Percentiles rank a stretch among this genome's conserved stretches.
Evolutionary conservation across 192 early-diverging fungal genomes (phyloP).

Genomic region (Entrophospora sp.): DNA sequence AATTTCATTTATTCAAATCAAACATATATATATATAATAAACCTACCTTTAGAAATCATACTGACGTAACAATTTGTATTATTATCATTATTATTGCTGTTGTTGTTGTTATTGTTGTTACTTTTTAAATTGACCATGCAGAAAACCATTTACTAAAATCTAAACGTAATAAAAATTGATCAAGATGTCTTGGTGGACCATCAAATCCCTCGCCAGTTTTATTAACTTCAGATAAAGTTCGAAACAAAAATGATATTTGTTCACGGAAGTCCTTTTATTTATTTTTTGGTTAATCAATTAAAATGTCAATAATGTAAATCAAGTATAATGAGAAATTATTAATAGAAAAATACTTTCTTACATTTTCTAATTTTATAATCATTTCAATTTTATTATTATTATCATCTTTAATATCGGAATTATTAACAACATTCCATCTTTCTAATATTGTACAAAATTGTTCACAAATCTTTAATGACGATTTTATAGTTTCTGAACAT

Average conservation of each 20-base stretch:
- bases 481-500: conserved; percentile 19
- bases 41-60: too few relatives aligned
- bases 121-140: too few relatives aligned
- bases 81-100: background rate
- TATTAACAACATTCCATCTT: background rate
- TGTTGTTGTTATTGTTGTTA: background rate
- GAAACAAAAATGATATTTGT: conserved; percentile 18
- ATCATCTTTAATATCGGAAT: too few relatives aligned
- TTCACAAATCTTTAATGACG: conserved; percentile 19
- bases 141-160: conserved; percentile 38
- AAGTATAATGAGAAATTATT: background rate
- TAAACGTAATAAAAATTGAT: conserved; percentile 28
- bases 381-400: conserved; percentile 15
- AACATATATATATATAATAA: too few relatives aligned
- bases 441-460: conserved; percentile 23
- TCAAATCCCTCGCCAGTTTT: conserved; percentile 21
- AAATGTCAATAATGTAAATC: background rate
- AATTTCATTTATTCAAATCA: too few relatives aligned
- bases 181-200: conserved; percentile 23
- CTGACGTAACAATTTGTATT: background rate
- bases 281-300: too few relatives aligned
- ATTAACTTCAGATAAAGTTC: conserved; percentile 24
- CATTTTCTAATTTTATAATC: conserved; percentile 20
- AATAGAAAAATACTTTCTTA: conserved; percentile 16
- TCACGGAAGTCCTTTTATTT: conserved; percentile 24